phyloP scores from a whole-genome alignment of 805 yeast genomes.

The Cyberlindnera euphorbiae region DNA sequence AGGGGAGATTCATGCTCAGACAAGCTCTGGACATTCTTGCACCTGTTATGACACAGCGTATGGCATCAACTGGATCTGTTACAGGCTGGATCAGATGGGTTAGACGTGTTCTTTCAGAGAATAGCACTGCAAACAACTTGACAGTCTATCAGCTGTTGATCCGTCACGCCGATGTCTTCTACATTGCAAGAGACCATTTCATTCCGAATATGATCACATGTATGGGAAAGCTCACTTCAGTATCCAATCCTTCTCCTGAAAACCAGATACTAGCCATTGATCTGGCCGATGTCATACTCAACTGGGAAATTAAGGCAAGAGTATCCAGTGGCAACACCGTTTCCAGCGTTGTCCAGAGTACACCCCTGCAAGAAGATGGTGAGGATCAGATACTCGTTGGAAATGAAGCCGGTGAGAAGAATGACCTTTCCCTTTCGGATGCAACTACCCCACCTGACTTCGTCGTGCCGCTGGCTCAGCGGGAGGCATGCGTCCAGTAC shows the following conservation, averaged over 20 bases:
- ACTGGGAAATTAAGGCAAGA: slow-evolving; percentile 69
- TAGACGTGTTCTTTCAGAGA: slow-evolving; percentile 85
- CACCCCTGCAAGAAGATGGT: slow-evolving; percentile 27
- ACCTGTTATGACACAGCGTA: slow-evolving; percentile 72
- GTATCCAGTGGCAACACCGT: too few species aligned
- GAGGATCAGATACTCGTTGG: slow-evolving; percentile 22
- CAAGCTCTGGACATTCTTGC: slow-evolving; percentile 87
- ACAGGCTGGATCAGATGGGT: slow-evolving; percentile 90
- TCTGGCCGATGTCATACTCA: slow-evolving; percentile 74
- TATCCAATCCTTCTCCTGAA: slow-evolving; percentile 72
- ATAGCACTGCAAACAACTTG: slow-evolving; percentile 79
- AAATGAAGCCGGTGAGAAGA: slow-evolving; percentile 12
- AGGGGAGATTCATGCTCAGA: slow-evolving; percentile 75
- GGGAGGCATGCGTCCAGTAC: slow-evolving; percentile 88
- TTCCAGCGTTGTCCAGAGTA: too few species aligned
- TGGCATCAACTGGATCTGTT: slow-evolving; percentile 45
- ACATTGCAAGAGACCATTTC: slow-evolving; percentile 81
- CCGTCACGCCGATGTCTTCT: slow-evolving; percentile 80
- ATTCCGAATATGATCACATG: slow-evolving; percentile 85
- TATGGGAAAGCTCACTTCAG: slow-evolving; percentile 82
- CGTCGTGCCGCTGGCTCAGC: slow-evolving; percentile 65
- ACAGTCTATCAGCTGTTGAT: slow-evolving; percentile 87
- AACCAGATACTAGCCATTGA: slow-evolving; percentile 86
- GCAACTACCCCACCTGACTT: slow-evolving; percentile 47
- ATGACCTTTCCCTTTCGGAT: slow-evolving; percentile 28